Conservation (phyloP, 2,329 filamentous ascomycete species). For the Exophiala alcalophila region DNA sequence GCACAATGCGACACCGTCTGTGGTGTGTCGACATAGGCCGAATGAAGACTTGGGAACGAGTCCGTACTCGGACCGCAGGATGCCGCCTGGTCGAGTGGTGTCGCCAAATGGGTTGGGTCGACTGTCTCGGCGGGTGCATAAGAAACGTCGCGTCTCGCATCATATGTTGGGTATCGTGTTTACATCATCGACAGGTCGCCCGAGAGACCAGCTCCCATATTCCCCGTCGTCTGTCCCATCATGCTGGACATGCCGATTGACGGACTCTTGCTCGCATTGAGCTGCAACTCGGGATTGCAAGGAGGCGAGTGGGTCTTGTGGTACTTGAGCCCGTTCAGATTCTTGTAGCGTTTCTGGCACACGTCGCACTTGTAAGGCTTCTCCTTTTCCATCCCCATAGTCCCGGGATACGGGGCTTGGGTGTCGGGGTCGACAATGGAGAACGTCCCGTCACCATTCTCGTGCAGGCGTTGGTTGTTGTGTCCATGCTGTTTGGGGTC, state of each 20-base stretch:
- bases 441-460: slow-evolving; percentile 95
- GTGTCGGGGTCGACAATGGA: slow-evolving; percentile 98
- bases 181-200: slow-evolving; percentile 31
- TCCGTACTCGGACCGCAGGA: no score
- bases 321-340: slow-evolving; percentile 97
- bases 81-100: no score
- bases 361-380: slow-evolving; percentile 97
- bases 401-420: slow-evolving; percentile 88
- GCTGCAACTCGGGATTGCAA: slow-evolving; percentile 78
- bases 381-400: slow-evolving; percentile 99
- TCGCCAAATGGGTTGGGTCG: no score
- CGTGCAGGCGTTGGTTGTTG: slow-evolving; percentile 92
- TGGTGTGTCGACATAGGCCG: no score
- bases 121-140: no score
- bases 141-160: slow-evolving; percentile 8
- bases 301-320: slow-evolving; percentile 80
- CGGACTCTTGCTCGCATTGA: slow-evolving; percentile 45
- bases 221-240: slow-evolving; percentile 45
- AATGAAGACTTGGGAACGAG: no score
- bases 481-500: slow-evolving; percentile 67
- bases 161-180: slow-evolving; percentile 5
- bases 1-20: no score
- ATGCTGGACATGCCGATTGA: slow-evolving; percentile 20
- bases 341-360: slow-evolving; percentile 98
- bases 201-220: slow-evolving; percentile 48